Base-by-base conservation (phyloP, 2,329 filamentous ascomycete species). In the Anthostomella pinea region DNA sequence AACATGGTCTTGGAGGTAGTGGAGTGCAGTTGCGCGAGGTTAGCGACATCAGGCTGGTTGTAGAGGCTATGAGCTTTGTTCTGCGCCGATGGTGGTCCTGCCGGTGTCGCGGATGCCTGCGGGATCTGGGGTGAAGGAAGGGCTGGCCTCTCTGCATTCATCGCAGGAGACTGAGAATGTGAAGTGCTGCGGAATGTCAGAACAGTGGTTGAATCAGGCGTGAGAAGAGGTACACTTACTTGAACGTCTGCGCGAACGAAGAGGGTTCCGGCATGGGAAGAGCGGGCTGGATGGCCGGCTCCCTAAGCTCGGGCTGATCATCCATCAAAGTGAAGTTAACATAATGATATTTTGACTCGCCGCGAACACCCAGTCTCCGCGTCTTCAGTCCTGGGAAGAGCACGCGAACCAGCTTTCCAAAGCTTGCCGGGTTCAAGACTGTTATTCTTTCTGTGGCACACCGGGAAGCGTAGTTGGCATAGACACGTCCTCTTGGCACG, bases 311-410 rank as follows among this genome's bases (percentile, higher is more conserved):
- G 4, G 69, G 62, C 35, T 75, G 67, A 39, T 82, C 79, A 33
- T 82, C 79, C 26, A 69, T 64, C 33, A 83, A 63, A 9, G 68
- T 69, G 52, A 84, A 84, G 55, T 82, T 81, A 30, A 83, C 79
- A 56, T 98, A 98, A 64, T 98, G 93, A 62, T 98, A 98, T 61
- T 98, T 98, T 10, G 93, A 98, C 67, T 97, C 91, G 47, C 93
- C 93, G 35, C 93, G 81, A 30, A 97, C 90, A 45, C 93, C 93
- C 9, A 98, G 73, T 47, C 93, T 79, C 41, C 93, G 78, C 20
- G 93, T 98, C 65, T 95, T 91, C 15, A 98, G 83, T 26, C 90
- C 91, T 0, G 93, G 91, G 53, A 97, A 98, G 33, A 98, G 85
- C 24, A 98, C 91, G 20, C 93, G 82, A 21, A 98, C 93, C 27